These are phyloP conservation scores for Syzygium aqueum DNA, from an alignment of 345 rosid species.

Conservation along the genomic window DNA sequence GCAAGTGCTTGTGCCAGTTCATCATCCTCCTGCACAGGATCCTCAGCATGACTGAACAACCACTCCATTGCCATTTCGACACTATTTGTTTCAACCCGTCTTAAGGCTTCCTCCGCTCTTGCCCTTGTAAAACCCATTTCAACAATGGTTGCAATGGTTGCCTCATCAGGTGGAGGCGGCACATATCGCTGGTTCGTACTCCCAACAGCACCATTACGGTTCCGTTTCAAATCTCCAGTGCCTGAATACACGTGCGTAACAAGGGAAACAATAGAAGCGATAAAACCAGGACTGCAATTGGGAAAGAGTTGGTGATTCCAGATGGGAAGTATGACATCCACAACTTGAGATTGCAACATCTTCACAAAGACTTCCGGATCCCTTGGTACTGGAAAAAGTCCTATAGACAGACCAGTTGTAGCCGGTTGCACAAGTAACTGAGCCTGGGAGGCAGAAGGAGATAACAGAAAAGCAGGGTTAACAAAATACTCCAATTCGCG, in stretches of 20 bases:
- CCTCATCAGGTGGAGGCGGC: conserved; percentile 91
- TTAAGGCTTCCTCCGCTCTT: conserved; percentile 90
- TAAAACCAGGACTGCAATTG: conserved; percentile 62
- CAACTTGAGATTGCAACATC: conserved; percentile 84
- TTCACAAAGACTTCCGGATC: conserved; percentile 85
- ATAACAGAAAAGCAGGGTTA: conserved; percentile 59
- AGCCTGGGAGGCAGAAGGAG: conserved; percentile 67
- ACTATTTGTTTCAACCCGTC: conserved; percentile 91
- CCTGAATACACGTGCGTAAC: conserved; percentile 80
- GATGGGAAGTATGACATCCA: conserved; percentile 76
- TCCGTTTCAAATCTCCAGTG: conserved; percentile 78
- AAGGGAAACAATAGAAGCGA: conserved; percentile 66
- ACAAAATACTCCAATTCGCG: conserved; percentile 81
- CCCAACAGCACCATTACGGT: conserved; percentile 51
- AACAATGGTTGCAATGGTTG: conserved; percentile 74
- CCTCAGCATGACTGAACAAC: conserved; percentile 79
- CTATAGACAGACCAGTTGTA: conserved; percentile 81
- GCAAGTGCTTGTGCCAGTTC: conserved; percentile 96
- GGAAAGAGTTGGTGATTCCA: conserved; percentile 88
- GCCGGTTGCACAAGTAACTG: conserved; percentile 90
- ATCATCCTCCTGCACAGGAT: conserved; percentile 96
- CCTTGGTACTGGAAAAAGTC: conserved; percentile 84
- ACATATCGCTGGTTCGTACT: conserved; percentile 60
- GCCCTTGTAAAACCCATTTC: conserved; percentile 98
- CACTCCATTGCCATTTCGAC: conserved; percentile 99